Evolutionary conservation across 345 rosid species (phyloP).

Genomic region (Theobroma cacao): DNA sequence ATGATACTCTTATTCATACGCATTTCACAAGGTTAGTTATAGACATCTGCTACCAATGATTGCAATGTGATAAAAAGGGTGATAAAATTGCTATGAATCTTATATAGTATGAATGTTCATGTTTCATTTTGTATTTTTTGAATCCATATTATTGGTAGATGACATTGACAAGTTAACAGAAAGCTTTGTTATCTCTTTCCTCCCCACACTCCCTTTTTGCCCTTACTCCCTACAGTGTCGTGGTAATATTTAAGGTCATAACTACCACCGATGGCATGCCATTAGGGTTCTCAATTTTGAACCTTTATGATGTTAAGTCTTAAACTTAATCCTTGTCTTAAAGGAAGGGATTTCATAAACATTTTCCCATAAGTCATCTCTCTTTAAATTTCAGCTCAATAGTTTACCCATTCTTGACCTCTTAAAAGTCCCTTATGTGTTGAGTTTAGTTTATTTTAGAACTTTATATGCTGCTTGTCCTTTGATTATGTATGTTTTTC

Average conservation of each 20-base stretch:
- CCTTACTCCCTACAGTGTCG: neutral
- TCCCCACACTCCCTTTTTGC: no score
- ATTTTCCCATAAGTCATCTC: neutral
- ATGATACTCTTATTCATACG: slow-evolving; percentile 77
- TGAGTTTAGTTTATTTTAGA: neutral
- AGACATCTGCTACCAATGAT: neutral
- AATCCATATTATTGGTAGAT: neutral
- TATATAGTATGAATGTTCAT: neutral
- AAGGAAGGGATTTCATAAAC: neutral
- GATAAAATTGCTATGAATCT: neutral
- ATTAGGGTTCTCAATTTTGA: neutral
- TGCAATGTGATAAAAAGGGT: neutral
- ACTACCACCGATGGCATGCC: neutral
- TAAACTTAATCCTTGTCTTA: neutral
- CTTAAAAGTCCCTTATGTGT: neutral
- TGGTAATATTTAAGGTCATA: neutral
- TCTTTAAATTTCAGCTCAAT: neutral
- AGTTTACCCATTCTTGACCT: neutral
- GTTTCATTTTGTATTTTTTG: neutral
- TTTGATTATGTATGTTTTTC: slow-evolving; percentile 17
- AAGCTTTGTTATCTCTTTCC: neutral
- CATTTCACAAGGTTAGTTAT: slow-evolving; percentile 79
- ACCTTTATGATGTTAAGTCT: slow-evolving; percentile 3
- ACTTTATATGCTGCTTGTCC: neutral
- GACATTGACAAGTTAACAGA: neutral